These are phyloP conservation scores for Taphrina communis DNA, from an alignment of 1,139 yeast species.

Conservation along the genomic window DNA sequence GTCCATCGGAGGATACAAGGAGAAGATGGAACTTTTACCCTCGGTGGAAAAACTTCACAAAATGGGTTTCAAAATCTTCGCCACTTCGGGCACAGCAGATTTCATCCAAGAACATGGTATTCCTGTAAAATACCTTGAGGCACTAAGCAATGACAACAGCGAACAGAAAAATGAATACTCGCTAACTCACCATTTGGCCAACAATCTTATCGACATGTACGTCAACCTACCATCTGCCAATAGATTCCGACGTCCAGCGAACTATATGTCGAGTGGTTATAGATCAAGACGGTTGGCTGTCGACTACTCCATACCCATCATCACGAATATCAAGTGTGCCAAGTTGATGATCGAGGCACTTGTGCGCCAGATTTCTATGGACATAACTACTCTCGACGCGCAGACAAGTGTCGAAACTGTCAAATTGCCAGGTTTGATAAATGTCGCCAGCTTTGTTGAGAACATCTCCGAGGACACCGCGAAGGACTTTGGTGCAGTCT, in stretches of 20 bases:
- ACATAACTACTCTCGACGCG: conserved; percentile 78
- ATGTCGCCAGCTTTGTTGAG: conserved; percentile 80
- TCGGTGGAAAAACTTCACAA: conserved; percentile 79
- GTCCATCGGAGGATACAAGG: conserved; percentile 97
- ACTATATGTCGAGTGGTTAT: conserved; percentile 96
- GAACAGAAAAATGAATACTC: conserved; percentile 68
- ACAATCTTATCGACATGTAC: conserved; percentile 93
- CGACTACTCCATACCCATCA: conserved; percentile 95
- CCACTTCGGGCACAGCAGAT: conserved; percentile 99
- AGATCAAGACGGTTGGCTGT: conserved; percentile 99
- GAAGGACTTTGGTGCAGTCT: conserved; percentile 64
- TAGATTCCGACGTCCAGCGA: conserved; percentile 98
- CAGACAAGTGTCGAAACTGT: conserved; percentile 88
- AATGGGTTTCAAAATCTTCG: conserved; percentile 88
- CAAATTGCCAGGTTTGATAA: conserved; percentile 83
- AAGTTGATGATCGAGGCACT: conserved; percentile 93
- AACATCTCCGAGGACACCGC: conserved; percentile 60
- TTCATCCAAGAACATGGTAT: conserved; percentile 92
- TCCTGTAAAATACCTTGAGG: conserved; percentile 94
- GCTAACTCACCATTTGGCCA: conserved; percentile 93
- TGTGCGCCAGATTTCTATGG: conserved; percentile 70
- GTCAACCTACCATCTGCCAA: conserved; percentile 95
- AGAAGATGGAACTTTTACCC: conserved; percentile 90
- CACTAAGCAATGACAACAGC: conserved; percentile 66
- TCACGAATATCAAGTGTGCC: conserved; percentile 97